phyloP scores from a whole-genome alignment of 2,329 filamentous ascomycete species.

The Verticillium zaregamsianum region DNA sequence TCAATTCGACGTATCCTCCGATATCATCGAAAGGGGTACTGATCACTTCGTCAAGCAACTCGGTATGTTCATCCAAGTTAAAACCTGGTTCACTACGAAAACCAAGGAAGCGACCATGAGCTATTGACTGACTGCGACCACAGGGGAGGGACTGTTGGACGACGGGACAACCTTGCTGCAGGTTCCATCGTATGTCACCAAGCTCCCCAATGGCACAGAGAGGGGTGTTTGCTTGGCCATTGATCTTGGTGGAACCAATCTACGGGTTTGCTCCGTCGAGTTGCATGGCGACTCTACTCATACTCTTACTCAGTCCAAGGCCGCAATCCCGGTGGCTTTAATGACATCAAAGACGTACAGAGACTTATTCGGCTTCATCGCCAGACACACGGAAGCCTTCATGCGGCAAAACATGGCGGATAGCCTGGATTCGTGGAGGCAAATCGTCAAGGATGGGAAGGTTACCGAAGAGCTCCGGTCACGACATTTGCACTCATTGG shows the following conservation, averaged over 20 bases:
- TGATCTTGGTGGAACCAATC: conserved; percentile 30
- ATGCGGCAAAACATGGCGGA: conserved; percentile 52
- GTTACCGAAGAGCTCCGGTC: conserved; percentile 1
- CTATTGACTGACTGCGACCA: neutral
- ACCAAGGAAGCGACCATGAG: neutral
- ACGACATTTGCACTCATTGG: conserved; percentile 14
- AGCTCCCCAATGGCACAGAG: conserved; percentile 73
- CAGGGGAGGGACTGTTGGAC: conserved; percentile 43
- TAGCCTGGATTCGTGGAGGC: conserved; percentile 5
- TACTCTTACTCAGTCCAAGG: conserved; percentile 58
- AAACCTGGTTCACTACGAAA: too few species aligned
- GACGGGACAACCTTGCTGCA: conserved; percentile 38
- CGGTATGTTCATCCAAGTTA: conserved; percentile 7
- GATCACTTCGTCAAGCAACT: conserved; percentile 14
- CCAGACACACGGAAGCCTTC: conserved; percentile 67
- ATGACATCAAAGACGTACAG: conserved; percentile 25
- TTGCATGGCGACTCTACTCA: conserved; percentile 61
- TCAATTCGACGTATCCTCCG: neutral
- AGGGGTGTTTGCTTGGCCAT: conserved; percentile 44
- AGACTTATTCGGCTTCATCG: conserved; percentile 71
- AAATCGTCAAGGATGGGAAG: neutral
- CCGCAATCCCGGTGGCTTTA: conserved; percentile 15
- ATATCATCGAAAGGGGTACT: conserved; percentile 3
- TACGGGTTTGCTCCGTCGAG: conserved; percentile 25
- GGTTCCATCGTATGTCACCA: conserved; percentile 75